These are phyloP conservation scores for Phaeosphaeria sp. DNA, from an alignment of 2,329 filamentous ascomycete genomes.

Conservation along the genomic window DNA sequence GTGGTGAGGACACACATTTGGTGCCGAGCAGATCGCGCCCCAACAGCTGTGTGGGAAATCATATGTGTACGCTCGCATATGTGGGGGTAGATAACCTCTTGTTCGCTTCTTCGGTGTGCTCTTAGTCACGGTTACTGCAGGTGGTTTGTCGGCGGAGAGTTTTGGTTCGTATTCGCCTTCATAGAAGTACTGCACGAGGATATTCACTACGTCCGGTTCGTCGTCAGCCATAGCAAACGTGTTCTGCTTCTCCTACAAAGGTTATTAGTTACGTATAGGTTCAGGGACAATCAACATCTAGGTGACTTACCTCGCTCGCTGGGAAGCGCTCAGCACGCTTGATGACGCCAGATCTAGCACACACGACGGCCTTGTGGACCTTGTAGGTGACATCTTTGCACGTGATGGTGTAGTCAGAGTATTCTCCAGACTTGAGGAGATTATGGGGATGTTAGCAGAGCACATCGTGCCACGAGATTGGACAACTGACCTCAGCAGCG, in stretches of 20 bases:
- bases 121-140: too few species aligned
- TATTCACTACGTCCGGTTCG: too few species aligned
- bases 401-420: conserved; percentile 22
- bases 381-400: conserved; percentile 19
- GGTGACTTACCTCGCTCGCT: neutral
- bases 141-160: too few species aligned
- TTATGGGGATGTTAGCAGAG: neutral
- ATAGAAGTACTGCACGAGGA: too few species aligned
- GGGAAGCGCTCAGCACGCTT: conserved; percentile 4
- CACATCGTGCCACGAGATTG: neutral
- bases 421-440: conserved; percentile 9
- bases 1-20: too few species aligned
- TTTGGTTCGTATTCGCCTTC: too few species aligned
- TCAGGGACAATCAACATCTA: neutral
- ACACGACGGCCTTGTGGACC: conserved; percentile 27
- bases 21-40: too few species aligned
- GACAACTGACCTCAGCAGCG: neutral
- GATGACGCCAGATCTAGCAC: conserved; percentile 17
- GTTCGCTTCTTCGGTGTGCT: too few species aligned
- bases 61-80: too few species aligned
- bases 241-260: neutral
- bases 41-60: too few species aligned
- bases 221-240: too few species aligned
- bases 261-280: neutral
- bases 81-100: too few species aligned